A percentile compares a stretch with the other conserved stretches of the same genome.
Conservation (phyloP, 2,329 filamentous ascomycete genomes). For the Ilyonectria mors-panacis region DNA sequence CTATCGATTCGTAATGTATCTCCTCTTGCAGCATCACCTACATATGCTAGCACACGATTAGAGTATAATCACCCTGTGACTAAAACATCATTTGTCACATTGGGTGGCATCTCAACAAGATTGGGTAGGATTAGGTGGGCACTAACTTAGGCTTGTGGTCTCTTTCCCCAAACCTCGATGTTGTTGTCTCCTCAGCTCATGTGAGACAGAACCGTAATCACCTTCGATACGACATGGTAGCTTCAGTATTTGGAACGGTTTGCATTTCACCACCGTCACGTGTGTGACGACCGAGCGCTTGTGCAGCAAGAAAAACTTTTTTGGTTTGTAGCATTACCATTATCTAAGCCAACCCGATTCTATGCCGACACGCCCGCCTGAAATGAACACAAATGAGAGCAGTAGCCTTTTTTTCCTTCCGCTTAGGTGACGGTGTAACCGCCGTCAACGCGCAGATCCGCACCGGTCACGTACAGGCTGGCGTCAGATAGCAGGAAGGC, state of each 20-base stretch:
- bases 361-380: constrained; percentile 32
- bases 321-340: constrained; percentile 33
- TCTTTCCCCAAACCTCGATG: constrained; percentile 1
- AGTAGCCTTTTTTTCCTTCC: constrained; percentile 11
- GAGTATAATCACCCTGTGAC: neutral
- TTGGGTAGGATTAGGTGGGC: constrained; percentile 2
- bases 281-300: neutral
- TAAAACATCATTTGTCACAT: neutral
- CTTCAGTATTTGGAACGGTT: neutral
- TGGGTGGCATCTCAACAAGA: constrained; percentile 10
- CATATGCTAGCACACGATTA: neutral
- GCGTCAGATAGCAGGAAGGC: constrained; percentile 89
- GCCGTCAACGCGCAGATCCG: constrained; percentile 86
- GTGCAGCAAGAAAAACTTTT: neutral
- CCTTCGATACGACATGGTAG: constrained; percentile 10
- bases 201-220: constrained; percentile 8
- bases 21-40: neutral
- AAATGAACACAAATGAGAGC: constrained; percentile 15
- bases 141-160: constrained; percentile 1
- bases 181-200: constrained; percentile 7
- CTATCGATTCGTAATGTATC: too few species aligned
- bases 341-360: constrained; percentile 38
- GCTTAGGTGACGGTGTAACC: constrained; percentile 86
- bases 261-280: neutral
- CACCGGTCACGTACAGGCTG: constrained; percentile 78